Evolutionary conservation across 768 basidiomycete species (phyloP).

Genomic region (Rhodocollybia butyracea): DNA sequence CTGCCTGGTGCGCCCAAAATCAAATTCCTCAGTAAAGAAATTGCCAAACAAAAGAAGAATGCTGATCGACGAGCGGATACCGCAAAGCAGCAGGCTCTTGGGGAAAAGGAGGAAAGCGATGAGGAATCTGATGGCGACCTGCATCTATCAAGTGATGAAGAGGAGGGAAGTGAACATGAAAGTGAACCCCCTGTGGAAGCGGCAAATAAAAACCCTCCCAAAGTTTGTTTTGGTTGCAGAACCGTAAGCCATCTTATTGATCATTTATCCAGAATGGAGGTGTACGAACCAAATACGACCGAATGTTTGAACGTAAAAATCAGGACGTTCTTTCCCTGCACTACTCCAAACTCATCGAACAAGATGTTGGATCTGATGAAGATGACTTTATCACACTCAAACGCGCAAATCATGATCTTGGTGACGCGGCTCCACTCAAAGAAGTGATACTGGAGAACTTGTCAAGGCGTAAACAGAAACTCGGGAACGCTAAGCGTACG

Average conservation of each 20-base stretch:
- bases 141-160: conserved; percentile 22
- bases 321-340: conserved; percentile 89
- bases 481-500: conserved; percentile 70
- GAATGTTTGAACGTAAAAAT: conserved; percentile 97
- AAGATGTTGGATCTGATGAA: conserved; percentile 43
- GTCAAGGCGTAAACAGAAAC: conserved; percentile 86
- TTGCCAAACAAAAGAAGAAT: conserved; percentile 78
- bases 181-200: not conserved
- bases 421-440: conserved; percentile 24
- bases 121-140: conserved; percentile 23
- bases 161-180: conserved; percentile 20
- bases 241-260: not conserved
- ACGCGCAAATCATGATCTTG: conserved; percentile 81
- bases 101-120: conserved; percentile 23
- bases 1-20: conserved; percentile 95
- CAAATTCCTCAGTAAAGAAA: conserved; percentile 72
- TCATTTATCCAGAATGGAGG: conserved; percentile 27
- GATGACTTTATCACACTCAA: conserved; percentile 92
- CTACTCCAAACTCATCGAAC: conserved; percentile 85
- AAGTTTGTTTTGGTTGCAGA: too few species aligned
- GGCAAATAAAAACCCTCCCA: conserved; percentile 16
- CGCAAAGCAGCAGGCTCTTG: conserved; percentile 30
- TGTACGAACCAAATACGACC: conserved; percentile 91
- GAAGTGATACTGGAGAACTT: conserved; percentile 43
- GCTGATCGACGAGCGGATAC: conserved; percentile 40